These are phyloP conservation scores for Sungouiozyma intestinalis DNA, from an alignment of 805 yeast species.

Conservation along the genomic window DNA sequence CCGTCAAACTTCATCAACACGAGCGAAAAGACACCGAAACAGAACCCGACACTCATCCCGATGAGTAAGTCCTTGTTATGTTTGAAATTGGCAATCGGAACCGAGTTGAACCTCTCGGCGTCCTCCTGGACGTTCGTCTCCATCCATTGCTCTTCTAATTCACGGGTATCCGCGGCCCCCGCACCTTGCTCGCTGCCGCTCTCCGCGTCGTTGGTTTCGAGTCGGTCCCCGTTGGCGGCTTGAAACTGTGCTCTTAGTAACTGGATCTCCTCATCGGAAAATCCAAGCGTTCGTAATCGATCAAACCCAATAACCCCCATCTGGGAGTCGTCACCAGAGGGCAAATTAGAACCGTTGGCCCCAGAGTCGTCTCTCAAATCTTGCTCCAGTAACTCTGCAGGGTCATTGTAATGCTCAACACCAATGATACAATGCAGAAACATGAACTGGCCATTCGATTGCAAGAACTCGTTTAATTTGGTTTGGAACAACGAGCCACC, in stretches of 20 bases:
- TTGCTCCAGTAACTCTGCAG: conserved; percentile 45
- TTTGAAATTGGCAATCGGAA: conserved; percentile 30
- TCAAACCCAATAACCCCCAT: conserved; percentile 74
- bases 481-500: conserved; percentile 3
- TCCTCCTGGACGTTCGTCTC: conserved; percentile 54
- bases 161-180: conserved; percentile 38
- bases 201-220: conserved; percentile 5
- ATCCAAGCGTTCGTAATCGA: conserved; percentile 72
- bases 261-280: conserved; percentile 64
- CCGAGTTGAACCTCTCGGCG: conserved; percentile 35
- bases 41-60: conserved; percentile 65
- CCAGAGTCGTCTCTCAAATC: conserved; percentile 39
- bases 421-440: conserved; percentile 78
- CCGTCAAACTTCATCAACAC: conserved; percentile 51
- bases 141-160: conserved; percentile 81
- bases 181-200: conserved; percentile 13
- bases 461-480: background rate
- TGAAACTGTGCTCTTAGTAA: conserved; percentile 68
- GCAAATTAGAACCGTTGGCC: conserved; percentile 4
- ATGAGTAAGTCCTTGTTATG: conserved; percentile 57
- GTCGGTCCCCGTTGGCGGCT: conserved; percentile 45
- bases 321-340: conserved; percentile 19
- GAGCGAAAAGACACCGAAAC: conserved; percentile 62
- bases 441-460: conserved; percentile 14
- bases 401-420: conserved; percentile 29